Percentiles rank a stretch among this genome's conserved stretches.
Conservation (phyloP, 2,329 filamentous ascomycete species). For the Cladosporium sp. region DNA sequence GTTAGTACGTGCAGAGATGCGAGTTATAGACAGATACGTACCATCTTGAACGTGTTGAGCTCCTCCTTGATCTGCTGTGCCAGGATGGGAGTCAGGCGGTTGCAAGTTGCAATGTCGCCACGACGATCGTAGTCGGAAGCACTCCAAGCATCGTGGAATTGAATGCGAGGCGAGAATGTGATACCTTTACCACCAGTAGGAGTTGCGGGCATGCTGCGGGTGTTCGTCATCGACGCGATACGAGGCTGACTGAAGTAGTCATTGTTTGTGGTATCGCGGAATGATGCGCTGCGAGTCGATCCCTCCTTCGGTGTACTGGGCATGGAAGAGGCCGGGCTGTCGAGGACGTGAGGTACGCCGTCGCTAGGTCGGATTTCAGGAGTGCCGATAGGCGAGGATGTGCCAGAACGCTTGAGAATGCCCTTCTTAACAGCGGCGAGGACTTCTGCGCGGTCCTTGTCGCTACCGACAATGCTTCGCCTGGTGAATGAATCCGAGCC, state of each 20-base stretch:
- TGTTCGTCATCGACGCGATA: slow-evolving; percentile 64
- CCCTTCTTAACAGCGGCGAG: slow-evolving; percentile 92
- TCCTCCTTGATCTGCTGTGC: slow-evolving; percentile 99
- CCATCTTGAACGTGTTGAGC: slow-evolving; percentile 99
- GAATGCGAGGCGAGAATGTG: slow-evolving; percentile 84
- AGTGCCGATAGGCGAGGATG: slow-evolving; percentile 67
- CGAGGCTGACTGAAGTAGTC: slow-evolving; percentile 82
- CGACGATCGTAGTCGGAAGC: slow-evolving; percentile 93
- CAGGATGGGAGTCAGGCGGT: slow-evolving; percentile 92
- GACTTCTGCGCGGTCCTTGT: slow-evolving; percentile 86
- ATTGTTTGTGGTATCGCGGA: slow-evolving; percentile 69
- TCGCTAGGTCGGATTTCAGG: slow-evolving; percentile 68
- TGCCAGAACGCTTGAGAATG: slow-evolving; percentile 79
- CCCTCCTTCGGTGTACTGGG: slow-evolving; percentile 88
- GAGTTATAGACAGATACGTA: slow-evolving; percentile 48
- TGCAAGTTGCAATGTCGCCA: slow-evolving; percentile 96
- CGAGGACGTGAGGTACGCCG: slow-evolving; percentile 64
- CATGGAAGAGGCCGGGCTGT: slow-evolving; percentile 81
- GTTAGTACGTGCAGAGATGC: slow-evolving; percentile 43
- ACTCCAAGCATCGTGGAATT: slow-evolving; percentile 96
- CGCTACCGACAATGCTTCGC: slow-evolving; percentile 88
- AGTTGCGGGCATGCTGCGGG: slow-evolving; percentile 78
- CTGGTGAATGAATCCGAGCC: slow-evolving; percentile 61
- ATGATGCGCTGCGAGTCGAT: slow-evolving; percentile 42
- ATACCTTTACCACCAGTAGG: slow-evolving; percentile 68